phyloP scores from a whole-genome alignment of 768 basidiomycete species.

The Gymnopilus junonius region DNA sequence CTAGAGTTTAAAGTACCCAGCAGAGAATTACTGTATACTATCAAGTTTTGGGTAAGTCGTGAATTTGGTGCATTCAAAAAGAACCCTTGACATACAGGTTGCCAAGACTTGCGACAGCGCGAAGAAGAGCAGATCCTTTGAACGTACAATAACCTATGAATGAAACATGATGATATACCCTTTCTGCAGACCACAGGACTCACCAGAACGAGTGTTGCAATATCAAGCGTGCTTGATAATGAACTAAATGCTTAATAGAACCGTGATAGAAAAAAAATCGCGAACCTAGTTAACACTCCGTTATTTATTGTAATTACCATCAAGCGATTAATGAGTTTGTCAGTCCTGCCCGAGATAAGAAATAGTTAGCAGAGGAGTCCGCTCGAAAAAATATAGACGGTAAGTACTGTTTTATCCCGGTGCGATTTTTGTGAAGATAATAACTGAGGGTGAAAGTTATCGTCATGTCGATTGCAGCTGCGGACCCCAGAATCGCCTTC shows the following conservation, averaged over 20 bases:
- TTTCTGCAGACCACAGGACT: neutral
- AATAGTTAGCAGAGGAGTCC: neutral
- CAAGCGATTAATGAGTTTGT: conserved; percentile 14
- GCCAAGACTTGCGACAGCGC: conserved; percentile 13
- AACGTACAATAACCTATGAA: conserved; percentile 11
- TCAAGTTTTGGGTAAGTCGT: neutral
- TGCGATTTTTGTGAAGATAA: conserved; percentile 12
- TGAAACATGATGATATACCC: neutral
- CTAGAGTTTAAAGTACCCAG: conserved; percentile 16
- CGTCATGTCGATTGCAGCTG: conserved; percentile 10
- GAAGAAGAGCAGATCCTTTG: conserved; percentile 13
- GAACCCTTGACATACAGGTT: neutral
- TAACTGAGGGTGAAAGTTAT: conserved; percentile 15
- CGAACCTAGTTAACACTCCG: conserved; percentile 15
- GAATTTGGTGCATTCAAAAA: neutral
- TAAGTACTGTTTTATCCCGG: conserved; percentile 12
- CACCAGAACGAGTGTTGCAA: conserved; percentile 11
- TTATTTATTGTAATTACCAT: conserved; percentile 16
- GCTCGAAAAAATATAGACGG: neutral
- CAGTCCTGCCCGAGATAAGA: conserved; percentile 5
- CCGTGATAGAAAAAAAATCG: neutral
- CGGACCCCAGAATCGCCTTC: conserved; percentile 9
- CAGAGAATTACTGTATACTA: conserved; percentile 18
- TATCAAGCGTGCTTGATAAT: conserved; percentile 5
- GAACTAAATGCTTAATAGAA: neutral